Evolutionary conservation across 2,329 filamentous ascomycete species (phyloP).

Genomic region (Calonectria montana): DNA sequence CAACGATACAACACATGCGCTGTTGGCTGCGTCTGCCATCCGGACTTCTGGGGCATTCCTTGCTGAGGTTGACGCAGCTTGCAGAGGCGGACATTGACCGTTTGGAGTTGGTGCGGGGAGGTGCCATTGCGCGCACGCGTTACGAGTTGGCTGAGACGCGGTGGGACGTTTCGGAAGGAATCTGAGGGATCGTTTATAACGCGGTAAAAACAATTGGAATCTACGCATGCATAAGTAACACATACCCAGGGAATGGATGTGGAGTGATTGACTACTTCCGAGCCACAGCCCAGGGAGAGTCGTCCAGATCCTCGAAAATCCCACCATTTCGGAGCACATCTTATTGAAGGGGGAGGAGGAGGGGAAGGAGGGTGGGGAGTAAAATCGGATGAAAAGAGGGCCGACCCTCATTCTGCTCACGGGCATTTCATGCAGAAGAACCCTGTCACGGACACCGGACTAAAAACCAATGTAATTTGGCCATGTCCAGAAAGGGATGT

Average conservation of each 20-base stretch:
- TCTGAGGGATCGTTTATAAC: conserved; percentile 15
- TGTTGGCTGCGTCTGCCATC: neutral
- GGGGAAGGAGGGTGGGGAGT: neutral
- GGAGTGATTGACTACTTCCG: conserved; percentile 13
- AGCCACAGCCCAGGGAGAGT: conserved; percentile 1
- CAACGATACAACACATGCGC: neutral
- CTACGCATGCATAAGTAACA: neutral
- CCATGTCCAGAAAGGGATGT: conserved; percentile 33
- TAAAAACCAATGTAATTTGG: conserved; percentile 36
- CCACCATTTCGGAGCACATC: neutral
- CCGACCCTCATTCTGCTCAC: neutral
- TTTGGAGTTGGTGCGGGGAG: neutral
- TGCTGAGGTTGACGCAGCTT: neutral
- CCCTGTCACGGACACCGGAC: conserved; percentile 28
- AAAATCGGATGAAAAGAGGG: conserved; percentile 18
- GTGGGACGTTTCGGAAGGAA: conserved; percentile 18
- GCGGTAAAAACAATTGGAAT: conserved; percentile 9
- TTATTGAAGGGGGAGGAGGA: neutral
- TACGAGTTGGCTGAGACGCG: neutral
- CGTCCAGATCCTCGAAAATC: neutral
- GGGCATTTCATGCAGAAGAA: conserved; percentile 18
- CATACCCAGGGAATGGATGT: conserved; percentile 3
- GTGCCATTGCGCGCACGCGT: neutral
- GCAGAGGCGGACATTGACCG: neutral
- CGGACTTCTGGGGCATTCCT: conserved; percentile 8